Conservation (phyloP, 768 basidiomycete genomes). For the Lactifluus rugatus region DNA sequence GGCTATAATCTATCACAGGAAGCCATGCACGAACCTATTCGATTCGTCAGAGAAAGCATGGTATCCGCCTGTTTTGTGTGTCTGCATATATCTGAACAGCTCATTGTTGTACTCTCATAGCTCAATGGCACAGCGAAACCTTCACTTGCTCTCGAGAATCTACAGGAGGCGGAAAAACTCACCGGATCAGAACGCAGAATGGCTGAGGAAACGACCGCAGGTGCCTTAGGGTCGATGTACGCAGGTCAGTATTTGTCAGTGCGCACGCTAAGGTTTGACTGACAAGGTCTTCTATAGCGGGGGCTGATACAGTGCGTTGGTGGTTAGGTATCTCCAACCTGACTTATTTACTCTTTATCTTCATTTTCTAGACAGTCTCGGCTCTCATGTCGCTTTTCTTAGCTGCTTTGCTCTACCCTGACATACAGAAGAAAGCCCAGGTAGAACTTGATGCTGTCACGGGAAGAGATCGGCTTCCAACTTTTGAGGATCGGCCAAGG, state of each 20-base stretch:
- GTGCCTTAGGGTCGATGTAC: neutral
- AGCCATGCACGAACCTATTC: neutral
- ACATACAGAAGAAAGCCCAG: neutral
- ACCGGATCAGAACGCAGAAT: neutral
- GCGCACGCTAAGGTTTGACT: neutral
- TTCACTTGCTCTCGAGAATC: neutral
- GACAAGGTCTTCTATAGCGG: neutral
- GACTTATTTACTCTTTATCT: neutral
- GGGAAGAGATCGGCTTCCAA: neutral
- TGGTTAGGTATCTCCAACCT: neutral
- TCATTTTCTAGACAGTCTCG: neutral
- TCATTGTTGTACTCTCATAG: no score
- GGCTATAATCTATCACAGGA: neutral
- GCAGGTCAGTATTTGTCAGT: neutral
- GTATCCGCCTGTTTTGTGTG: no score
- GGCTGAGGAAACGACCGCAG: neutral
- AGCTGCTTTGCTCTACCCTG: neutral
- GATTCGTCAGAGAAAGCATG: constrained; percentile 7
- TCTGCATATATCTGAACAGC: no score
- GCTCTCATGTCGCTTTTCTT: neutral
- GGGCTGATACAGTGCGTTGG: neutral
- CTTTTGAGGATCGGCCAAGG: neutral
- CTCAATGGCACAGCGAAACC: no score
- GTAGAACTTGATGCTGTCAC: neutral
- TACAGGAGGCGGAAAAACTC: neutral